These are phyloP conservation scores for Pisolithus marmoratus DNA, from an alignment of 768 basidiomycete genomes.

Conservation along the genomic window DNA sequence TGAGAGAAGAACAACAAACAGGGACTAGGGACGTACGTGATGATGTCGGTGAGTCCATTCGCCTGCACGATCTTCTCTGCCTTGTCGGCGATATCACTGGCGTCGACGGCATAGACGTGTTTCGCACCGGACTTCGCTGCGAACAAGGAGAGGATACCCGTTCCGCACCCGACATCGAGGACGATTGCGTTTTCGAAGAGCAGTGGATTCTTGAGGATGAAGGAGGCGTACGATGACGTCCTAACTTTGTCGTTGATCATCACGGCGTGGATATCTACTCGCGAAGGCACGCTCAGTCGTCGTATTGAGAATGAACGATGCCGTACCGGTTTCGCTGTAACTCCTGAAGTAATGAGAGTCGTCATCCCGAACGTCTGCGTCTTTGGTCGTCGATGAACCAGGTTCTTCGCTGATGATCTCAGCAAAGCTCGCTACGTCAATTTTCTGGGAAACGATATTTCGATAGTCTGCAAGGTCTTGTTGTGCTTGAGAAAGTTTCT, in stretches of 20 bases:
- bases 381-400: conserved; percentile 16
- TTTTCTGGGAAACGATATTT: conserved; percentile 45
- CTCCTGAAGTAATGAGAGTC: conserved; percentile 93
- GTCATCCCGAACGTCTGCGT: conserved; percentile 53
- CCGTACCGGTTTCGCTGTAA: conserved; percentile 79
- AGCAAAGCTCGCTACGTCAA: conserved; percentile 41
- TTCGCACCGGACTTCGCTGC: conserved; percentile 87
- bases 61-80: conserved; percentile 72
- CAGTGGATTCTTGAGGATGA: conserved; percentile 76
- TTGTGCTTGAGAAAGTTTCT: conserved; percentile 53
- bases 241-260: conserved; percentile 97
- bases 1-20: too few species aligned
- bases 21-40: conserved; percentile 44
- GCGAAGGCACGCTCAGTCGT: neutral
- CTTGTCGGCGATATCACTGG: conserved; percentile 74
- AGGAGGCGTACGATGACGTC: conserved; percentile 88
- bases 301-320: neutral
- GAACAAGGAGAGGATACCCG: conserved; percentile 87
- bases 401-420: conserved; percentile 41
- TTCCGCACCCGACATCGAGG: conserved; percentile 95
- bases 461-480: conserved; percentile 62
- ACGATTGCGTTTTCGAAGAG: conserved; percentile 84
- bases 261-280: conserved; percentile 86
- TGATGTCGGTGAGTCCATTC: conserved; percentile 66
- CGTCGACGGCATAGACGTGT: conserved; percentile 88